Evolutionary conservation across 331 rosid species (phyloP).

Genomic region (Quercus phellos): DNA sequence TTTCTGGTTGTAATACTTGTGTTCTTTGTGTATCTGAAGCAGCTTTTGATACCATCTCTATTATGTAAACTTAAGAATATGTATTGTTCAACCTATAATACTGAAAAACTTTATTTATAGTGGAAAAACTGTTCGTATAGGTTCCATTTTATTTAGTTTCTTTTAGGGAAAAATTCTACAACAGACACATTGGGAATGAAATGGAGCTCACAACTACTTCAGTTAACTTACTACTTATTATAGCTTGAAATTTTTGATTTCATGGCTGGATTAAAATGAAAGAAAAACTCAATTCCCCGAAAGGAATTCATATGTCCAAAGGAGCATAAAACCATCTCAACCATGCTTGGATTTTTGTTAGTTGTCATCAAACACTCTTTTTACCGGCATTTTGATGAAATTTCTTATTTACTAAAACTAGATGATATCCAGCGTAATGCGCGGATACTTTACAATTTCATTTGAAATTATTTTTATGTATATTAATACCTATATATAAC

Average conservation of each 20-base stretch:
- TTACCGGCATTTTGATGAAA: not conserved
- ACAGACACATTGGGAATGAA: not conserved
- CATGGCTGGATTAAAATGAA: not conserved
- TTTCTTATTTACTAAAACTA: slow-evolving; percentile 5
- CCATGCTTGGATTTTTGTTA: not conserved
- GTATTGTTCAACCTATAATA: not conserved
- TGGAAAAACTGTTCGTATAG: not conserved
- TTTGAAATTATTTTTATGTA: too few relatives aligned
- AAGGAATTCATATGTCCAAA: not conserved
- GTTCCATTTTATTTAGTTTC: not conserved
- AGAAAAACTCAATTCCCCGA: not conserved
- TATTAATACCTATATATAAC: too few relatives aligned
- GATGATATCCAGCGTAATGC: not conserved
- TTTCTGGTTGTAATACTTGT: not conserved
- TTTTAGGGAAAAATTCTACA: not conserved
- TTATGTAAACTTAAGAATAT: not conserved
- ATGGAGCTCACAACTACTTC: not conserved
- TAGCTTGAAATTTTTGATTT: not conserved
- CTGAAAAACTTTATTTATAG: not conserved
- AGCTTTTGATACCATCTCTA: not conserved
- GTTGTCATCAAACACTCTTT: not conserved
- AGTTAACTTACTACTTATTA: not conserved
- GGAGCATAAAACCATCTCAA: not conserved
- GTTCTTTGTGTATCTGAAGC: slow-evolving; percentile 2
- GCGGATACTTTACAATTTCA: too few relatives aligned